Evolutionary conservation across 2,329 filamentous ascomycete genomes (phyloP).

Genomic region (Metarhizium robertsii): DNA sequence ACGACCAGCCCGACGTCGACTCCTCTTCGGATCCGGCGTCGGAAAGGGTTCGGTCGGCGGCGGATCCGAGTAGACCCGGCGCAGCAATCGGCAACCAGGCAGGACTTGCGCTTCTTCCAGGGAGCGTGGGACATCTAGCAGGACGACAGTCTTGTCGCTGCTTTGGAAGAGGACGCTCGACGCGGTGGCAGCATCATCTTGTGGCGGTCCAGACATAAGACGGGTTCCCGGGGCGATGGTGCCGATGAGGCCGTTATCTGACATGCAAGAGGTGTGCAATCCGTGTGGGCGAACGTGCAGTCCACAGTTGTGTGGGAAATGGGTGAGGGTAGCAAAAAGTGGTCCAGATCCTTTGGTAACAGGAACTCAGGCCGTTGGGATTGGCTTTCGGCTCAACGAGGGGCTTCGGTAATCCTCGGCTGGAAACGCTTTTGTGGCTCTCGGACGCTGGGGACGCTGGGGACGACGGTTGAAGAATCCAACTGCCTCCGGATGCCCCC

Average conservation of each 20-base stretch:
- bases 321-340: not conserved
- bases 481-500: not conserved
- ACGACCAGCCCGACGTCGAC: conserved; percentile 1
- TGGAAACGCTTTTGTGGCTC: not conserved
- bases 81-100: conserved; percentile 23
- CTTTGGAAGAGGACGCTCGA: conserved; percentile 25
- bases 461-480: not conserved
- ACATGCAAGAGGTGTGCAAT: too few relatives aligned
- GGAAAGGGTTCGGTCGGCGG: conserved; percentile 36
- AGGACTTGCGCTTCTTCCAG: conserved; percentile 56
- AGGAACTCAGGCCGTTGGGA: not conserved
- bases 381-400: not conserved
- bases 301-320: not conserved
- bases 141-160: conserved; percentile 33
- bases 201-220: not conserved
- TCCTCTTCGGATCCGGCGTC: conserved; percentile 36
- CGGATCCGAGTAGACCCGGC: conserved; percentile 35
- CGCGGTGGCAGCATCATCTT: not conserved
- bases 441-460: too few relatives aligned
- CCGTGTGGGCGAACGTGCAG: not conserved
- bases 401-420: conserved; percentile 12
- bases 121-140: conserved; percentile 63
- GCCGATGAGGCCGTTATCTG: not conserved
- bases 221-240: not conserved
- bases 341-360: not conserved